phyloP scores from a whole-genome alignment of 129 eudicot genomes.

The Helichrysum umbraculigerum region DNA sequence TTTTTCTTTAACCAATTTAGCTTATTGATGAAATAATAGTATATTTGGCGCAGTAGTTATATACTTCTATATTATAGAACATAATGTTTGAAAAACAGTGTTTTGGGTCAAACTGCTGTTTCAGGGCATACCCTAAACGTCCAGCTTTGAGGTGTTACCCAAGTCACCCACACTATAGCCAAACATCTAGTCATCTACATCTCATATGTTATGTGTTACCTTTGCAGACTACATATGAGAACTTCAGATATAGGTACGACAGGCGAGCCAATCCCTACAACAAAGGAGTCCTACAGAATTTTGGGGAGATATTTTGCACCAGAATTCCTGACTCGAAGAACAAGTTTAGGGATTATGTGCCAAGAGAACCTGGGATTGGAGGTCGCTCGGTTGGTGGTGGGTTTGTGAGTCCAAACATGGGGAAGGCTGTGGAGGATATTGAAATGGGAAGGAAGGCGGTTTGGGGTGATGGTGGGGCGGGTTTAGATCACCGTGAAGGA shows the following conservation, averaged over 20 bases:
- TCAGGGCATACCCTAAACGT: not conserved
- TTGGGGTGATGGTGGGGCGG: slow-evolving; percentile 85
- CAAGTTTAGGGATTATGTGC: slow-evolving; percentile 71
- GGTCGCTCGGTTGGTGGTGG: slow-evolving; percentile 72
- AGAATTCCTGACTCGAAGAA: slow-evolving; percentile 74
- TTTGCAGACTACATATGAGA: slow-evolving; percentile 94
- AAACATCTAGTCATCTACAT: slow-evolving; percentile 6
- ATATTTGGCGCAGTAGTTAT: not conserved
- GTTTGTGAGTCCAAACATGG: slow-evolving; percentile 93
- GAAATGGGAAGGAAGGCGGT: slow-evolving; percentile 98
- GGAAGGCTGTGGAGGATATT: slow-evolving; percentile 81
- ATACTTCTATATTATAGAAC: not conserved
- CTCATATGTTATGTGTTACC: slow-evolving; percentile 15
- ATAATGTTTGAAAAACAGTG: not conserved
- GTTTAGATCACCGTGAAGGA: slow-evolving; percentile 49
- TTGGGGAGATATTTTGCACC: slow-evolving; percentile 72
- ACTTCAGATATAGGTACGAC: slow-evolving; percentile 91
- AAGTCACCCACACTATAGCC: not conserved
- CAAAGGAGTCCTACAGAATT: slow-evolving; percentile 80
- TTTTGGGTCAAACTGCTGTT: not conserved
- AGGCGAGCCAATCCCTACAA: slow-evolving; percentile 91
- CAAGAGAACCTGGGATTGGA: slow-evolving; percentile 62
- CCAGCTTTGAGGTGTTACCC: slow-evolving; percentile 1
- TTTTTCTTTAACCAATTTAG: not conserved
- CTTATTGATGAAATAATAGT: slow-evolving; percentile 3